Base-by-base conservation (phyloP, 352 stramenopile genomes). In the Plasmopara muralis region DNA sequence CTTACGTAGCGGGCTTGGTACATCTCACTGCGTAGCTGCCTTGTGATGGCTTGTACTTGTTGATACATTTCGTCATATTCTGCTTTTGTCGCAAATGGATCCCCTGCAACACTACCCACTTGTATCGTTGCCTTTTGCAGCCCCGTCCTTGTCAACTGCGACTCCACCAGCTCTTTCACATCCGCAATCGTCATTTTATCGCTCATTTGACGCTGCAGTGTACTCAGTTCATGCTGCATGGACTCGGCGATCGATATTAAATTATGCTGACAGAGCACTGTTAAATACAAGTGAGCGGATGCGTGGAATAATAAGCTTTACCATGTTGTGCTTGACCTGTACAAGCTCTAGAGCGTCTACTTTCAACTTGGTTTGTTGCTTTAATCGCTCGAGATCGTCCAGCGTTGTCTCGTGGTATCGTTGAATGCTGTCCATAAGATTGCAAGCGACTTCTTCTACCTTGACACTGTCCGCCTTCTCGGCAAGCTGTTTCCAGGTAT, bases 1-100 rank as follows among this genome's bases (percentile, higher is more conserved):
- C 75, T 58, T 66, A 87, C 79, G 39, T 83, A 90, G 30, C 77
- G 77, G 9, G 77, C 80, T 55, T 88, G 77, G 53, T 76, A 87
- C 10, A 90, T 70, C 47, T 90, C 80, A 16, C 75, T 83, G 28
- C 74, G 68, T 10, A 89, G 62, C 41, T 87, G 76, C 25, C 67
- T 65, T 16, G 70, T 72, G 28, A 89, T 57, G 10, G 50, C 53
- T 12, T 66, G 41, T 5, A 89, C 39, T 34, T 89, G 73, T 12
- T 67, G 64, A 7, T 45, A 43, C 1, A 81, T 50, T 0, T 38
- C 37, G 34, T 72, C 44, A 4, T 75, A 28, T 18, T 78, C 58
- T 12, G 15, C 18, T 46, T 71, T 71, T 10, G 57, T 54, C 12
- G 34, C 39, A 16, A 84, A 66, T 5, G 68, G 58, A 6, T 61